phyloP scores from a whole-genome alignment of 1,284 basidiomycete genomes.

The Flammula alnicola region DNA sequence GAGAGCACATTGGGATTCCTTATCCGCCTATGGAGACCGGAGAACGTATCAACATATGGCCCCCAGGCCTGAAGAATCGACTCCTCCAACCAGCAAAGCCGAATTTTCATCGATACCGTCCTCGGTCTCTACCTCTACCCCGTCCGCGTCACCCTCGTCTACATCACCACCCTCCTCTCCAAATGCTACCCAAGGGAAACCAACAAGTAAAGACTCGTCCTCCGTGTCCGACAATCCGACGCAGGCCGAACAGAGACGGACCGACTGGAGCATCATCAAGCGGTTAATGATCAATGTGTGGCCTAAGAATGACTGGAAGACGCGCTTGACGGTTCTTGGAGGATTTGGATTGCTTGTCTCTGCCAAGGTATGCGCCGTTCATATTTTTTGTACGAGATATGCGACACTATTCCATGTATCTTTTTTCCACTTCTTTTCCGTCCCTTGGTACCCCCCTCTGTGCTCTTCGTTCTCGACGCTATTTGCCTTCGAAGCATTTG shows the following conservation, averaged over 20 bases:
- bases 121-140: too few species aligned
- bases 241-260: conserved; percentile 59
- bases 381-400: conserved; percentile 4
- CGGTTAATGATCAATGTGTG: conserved; percentile 70
- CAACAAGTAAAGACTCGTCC: conserved; percentile 8
- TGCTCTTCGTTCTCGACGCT: too few species aligned
- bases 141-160: too few species aligned
- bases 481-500: too few species aligned
- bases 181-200: background rate
- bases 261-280: conserved; percentile 73
- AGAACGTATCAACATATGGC: conserved; percentile 27
- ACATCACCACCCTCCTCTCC: conserved; percentile 8
- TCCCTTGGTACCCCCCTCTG: too few species aligned
- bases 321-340: conserved; percentile 77
- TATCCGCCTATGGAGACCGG: background rate
- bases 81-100: too few species aligned
- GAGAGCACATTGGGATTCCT: background rate
- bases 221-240: conserved; percentile 29
- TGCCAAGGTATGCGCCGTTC: conserved; percentile 72
- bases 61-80: conserved; percentile 19
- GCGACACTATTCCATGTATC: background rate
- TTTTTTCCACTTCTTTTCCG: too few species aligned
- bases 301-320: conserved; percentile 79
- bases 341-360: conserved; percentile 84
- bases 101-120: too few species aligned